Conservation (phyloP, 495 filamentous ascomycete genomes). For the Neurospora terricola region DNA sequence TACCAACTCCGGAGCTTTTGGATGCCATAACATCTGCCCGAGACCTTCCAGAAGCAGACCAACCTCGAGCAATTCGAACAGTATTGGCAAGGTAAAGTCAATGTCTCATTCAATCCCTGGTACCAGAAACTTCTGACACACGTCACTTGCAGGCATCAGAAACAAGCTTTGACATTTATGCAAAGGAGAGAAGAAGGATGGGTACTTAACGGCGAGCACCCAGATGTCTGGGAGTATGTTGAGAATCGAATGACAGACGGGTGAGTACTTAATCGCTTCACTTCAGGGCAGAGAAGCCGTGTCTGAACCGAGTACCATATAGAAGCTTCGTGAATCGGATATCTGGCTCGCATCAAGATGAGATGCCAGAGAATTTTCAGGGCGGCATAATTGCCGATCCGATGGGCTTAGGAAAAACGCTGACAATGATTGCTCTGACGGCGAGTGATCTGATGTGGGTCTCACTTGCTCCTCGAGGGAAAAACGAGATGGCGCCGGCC, state of each 20-base stretch:
- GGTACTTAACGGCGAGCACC: constrained; percentile 4
- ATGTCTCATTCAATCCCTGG: fast-evolving
- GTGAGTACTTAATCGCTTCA: not conserved
- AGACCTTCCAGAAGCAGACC: constrained; percentile 15
- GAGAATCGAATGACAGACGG: constrained; percentile 5
- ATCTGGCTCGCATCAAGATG: constrained; percentile 7
- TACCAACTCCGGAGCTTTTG: constrained; percentile 1
- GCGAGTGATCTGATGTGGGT: constrained; percentile 11
- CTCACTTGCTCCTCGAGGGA: not conserved
- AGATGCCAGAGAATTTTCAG: constrained; percentile 18
- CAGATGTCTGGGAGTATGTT: constrained; percentile 17
- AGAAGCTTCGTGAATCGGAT: constrained; percentile 21
- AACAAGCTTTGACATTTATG: constrained; percentile 36
- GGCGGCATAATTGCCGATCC: constrained; percentile 33
- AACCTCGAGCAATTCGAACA: constrained; percentile 18
- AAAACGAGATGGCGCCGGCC: not conserved
- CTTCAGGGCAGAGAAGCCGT: not conserved
- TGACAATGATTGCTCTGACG: constrained; percentile 29
- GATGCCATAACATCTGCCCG: constrained; percentile 3
- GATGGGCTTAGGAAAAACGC: constrained; percentile 34
- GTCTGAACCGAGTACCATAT: not conserved
- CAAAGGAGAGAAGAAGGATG: constrained; percentile 29
- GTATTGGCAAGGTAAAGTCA: not conserved
- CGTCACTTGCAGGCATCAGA: constrained; percentile 25
- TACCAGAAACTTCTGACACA: not conserved